These are phyloP conservation scores for Calonectria honghensis DNA, from an alignment of 2,329 filamentous ascomycete species.

Conservation along the genomic window DNA sequence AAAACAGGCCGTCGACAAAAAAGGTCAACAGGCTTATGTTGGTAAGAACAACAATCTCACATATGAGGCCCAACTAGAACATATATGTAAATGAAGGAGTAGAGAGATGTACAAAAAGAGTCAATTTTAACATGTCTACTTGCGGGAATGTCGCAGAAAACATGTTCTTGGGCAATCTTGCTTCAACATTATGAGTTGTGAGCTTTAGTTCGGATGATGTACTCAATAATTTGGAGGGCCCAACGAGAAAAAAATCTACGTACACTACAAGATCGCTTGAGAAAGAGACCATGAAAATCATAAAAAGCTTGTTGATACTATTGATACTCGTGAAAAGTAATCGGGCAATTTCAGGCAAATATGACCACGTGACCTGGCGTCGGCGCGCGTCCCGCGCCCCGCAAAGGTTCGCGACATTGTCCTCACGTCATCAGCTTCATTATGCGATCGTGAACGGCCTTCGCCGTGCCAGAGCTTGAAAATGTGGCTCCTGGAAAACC, in stretches of 20 bases:
- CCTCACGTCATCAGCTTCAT: conserved; percentile 52
- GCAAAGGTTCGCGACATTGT: conserved; percentile 49
- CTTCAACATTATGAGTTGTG: neutral
- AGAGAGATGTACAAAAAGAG: neutral
- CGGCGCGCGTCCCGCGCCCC: conserved; percentile 48
- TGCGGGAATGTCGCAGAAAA: neutral
- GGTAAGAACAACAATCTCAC: neutral
- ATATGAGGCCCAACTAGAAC: neutral
- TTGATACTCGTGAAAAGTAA: neutral
- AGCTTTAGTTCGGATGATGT: neutral
- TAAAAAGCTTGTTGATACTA: neutral
- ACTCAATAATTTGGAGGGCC: neutral
- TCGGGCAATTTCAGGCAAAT: neutral
- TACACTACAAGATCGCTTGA: neutral
- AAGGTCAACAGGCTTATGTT: neutral
- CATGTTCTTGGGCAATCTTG: no score
- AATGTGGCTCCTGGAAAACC: conserved; percentile 81
- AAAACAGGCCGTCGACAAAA: neutral
- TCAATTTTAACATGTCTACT: no score
- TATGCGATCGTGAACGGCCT: conserved; percentile 48
- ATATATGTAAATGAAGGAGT: neutral
- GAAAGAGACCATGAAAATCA: neutral
- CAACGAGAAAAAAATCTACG: neutral
- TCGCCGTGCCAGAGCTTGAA: conserved; percentile 43
- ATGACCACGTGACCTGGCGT: conserved; percentile 55